Conservation (phyloP, 495 filamentous ascomycete genomes). For the Bacidia gigantensis region DNA sequence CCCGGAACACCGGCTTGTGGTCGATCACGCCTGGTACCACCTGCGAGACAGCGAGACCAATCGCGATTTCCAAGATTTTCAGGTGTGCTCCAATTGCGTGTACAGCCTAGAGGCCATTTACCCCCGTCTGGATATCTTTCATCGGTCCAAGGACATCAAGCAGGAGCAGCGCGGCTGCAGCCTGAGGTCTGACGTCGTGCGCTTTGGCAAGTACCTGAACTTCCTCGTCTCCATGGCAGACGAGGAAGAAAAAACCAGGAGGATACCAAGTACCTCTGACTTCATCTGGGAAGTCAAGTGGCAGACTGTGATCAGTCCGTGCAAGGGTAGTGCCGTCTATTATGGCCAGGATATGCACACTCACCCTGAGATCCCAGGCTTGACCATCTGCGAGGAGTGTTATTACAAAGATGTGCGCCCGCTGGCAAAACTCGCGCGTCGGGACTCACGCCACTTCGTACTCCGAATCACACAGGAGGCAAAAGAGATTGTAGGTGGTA, state of each 20-base stretch:
- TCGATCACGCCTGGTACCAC: conserved; percentile 43
- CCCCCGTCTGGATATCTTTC: conserved; percentile 36
- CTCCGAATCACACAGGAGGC: conserved; percentile 23
- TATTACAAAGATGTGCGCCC: conserved; percentile 58
- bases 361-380: conserved; percentile 46
- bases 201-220: conserved; percentile 49
- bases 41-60: conserved; percentile 41
- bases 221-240: conserved; percentile 42
- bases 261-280: conserved; percentile 23
- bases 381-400: conserved; percentile 60
- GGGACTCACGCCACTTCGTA: conserved; percentile 31
- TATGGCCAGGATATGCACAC: conserved; percentile 43
- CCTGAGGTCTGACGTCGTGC: conserved; percentile 35
- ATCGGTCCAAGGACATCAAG: conserved; percentile 13
- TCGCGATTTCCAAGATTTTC: conserved; percentile 38
- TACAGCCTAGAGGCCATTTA: conserved; percentile 38
- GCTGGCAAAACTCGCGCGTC: conserved; percentile 24
- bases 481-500: conserved; percentile 13
- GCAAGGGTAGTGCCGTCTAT: conserved; percentile 37
- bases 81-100: conserved; percentile 41
- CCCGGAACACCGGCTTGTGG: conserved; percentile 32
- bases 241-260: conserved; percentile 25
- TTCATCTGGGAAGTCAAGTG: conserved; percentile 39
- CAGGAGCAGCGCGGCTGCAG: conserved; percentile 32
- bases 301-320: conserved; percentile 39